Percentiles rank a stretch among this genome's conserved stretches.
Conservation (phyloP, 768 basidiomycete species). For the Agrocybe praecox region DNA sequence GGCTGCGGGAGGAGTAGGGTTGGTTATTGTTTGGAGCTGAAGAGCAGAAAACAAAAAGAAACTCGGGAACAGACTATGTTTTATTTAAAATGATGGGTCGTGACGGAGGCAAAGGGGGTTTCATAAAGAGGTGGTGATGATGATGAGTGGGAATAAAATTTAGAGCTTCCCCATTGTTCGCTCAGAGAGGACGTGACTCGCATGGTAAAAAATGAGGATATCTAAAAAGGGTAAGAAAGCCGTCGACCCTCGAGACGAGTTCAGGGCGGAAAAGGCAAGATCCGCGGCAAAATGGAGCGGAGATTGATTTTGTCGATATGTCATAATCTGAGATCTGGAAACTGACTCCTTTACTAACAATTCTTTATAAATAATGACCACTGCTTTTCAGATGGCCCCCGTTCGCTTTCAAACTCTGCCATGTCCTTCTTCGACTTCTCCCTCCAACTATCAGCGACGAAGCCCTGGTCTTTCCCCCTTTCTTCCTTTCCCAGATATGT, state of each 20-base stretch:
- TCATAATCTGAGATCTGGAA: constrained; percentile 14
- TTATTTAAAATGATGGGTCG: background rate
- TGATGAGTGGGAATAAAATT: background rate
- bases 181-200: background rate
- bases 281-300: constrained; percentile 9
- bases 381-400: constrained; percentile 15
- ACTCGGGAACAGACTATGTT: too few species aligned
- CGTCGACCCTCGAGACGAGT: background rate
- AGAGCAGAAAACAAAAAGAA: too few species aligned
- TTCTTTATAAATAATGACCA: constrained; percentile 16
- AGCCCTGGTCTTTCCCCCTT: constrained; percentile 15
- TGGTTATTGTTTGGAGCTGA: too few species aligned
- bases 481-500: constrained; percentile 34
- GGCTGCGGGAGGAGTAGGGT: too few species aligned
- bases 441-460: constrained; percentile 25
- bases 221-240: background rate
- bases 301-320: constrained; percentile 16
- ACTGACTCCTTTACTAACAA: constrained; percentile 16
- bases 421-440: constrained; percentile 35
- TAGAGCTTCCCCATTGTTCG: background rate
- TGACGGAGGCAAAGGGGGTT: background rate
- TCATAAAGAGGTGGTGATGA: background rate
- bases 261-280: constrained; percentile 2
- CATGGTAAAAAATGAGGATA: too few species aligned
- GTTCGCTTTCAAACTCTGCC: constrained; percentile 8